A percentile compares a stretch with the other conserved stretches of the same genome.
Evolutionary conservation across 1,284 basidiomycete genomes (phyloP).

Genomic region (Peniophora sp.): DNA sequence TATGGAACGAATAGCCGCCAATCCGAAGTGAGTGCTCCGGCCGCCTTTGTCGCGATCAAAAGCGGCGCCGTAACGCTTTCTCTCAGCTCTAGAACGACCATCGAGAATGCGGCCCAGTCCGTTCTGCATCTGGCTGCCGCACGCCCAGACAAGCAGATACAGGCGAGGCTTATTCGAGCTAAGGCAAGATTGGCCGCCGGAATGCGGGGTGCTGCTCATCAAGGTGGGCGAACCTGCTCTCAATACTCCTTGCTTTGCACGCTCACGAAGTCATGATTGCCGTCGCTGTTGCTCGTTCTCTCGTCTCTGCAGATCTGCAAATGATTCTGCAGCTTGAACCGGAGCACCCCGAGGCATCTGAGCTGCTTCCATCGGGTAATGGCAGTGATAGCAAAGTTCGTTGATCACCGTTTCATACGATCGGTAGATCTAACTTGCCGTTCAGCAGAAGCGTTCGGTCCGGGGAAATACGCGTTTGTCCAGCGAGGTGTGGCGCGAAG

Average conservation of each 20-base stretch:
- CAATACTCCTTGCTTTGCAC: not conserved
- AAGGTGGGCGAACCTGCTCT: constrained; percentile 35
- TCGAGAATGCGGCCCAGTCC: constrained; percentile 70
- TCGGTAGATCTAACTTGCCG: constrained; percentile 4
- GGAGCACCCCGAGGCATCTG: constrained; percentile 59
- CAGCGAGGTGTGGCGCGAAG: constrained; percentile 63
- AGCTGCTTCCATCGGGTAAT: constrained; percentile 34
- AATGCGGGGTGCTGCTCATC: constrained; percentile 51
- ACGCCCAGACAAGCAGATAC: constrained; percentile 43
- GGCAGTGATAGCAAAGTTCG: constrained; percentile 13
- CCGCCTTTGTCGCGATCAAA: constrained; percentile 2
- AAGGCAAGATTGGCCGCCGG: constrained; percentile 53
- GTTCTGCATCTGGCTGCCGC: constrained; percentile 51
- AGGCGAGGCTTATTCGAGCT: constrained; percentile 56
- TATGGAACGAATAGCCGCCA: constrained; percentile 38
- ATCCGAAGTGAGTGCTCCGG: constrained; percentile 16
- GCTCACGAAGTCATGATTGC: not conserved
- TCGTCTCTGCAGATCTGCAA: constrained; percentile 43
- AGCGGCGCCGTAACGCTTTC: not conserved
- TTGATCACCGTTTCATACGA: not conserved
- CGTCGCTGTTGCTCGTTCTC: constrained; percentile 6
- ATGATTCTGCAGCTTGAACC: constrained; percentile 57
- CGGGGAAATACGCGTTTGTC: constrained; percentile 13
- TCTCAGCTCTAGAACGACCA: constrained; percentile 46
- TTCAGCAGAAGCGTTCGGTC: not conserved